Evolutionary conservation across 1,284 basidiomycete species (phyloP).

Genomic region (Sporisorium scitamineum): DNA sequence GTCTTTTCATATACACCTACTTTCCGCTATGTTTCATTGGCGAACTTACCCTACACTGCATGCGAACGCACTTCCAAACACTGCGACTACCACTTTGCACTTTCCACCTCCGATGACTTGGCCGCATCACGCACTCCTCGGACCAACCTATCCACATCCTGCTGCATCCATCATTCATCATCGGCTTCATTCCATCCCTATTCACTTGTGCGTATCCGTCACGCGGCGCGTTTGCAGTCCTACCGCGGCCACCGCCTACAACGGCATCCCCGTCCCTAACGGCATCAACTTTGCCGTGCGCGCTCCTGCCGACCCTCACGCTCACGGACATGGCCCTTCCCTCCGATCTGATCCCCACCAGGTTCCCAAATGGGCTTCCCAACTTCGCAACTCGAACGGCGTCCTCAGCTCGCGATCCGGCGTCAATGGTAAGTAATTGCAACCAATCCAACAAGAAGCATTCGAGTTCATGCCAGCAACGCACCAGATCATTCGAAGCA

Average conservation of each 20-base stretch:
- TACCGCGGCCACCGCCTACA: slow-evolving; percentile 53
- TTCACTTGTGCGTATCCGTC: slow-evolving; percentile 33
- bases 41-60: neutral
- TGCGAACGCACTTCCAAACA: neutral
- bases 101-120: neutral
- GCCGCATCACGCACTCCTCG: neutral
- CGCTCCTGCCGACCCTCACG: slow-evolving; percentile 59
- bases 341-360: slow-evolving; percentile 55
- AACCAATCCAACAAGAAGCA: neutral
- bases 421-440: slow-evolving; percentile 51
- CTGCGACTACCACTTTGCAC: neutral
- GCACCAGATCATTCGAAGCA: neutral
- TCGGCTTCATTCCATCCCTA: neutral
- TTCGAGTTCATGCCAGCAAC: neutral
- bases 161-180: neutral
- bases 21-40: neutral
- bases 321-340: slow-evolving; percentile 54
- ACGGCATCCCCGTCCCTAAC: slow-evolving; percentile 55
- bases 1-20: neutral
- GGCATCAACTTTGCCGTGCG: slow-evolving; percentile 60
- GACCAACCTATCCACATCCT: neutral
- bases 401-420: slow-evolving; percentile 50
- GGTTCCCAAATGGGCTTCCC: slow-evolving; percentile 51
- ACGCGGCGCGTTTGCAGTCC: slow-evolving; percentile 36
- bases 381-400: slow-evolving; percentile 51